phyloP scores from a whole-genome alignment of 2,329 filamentous ascomycete genomes.

The Epichloe coenophiala region DNA sequence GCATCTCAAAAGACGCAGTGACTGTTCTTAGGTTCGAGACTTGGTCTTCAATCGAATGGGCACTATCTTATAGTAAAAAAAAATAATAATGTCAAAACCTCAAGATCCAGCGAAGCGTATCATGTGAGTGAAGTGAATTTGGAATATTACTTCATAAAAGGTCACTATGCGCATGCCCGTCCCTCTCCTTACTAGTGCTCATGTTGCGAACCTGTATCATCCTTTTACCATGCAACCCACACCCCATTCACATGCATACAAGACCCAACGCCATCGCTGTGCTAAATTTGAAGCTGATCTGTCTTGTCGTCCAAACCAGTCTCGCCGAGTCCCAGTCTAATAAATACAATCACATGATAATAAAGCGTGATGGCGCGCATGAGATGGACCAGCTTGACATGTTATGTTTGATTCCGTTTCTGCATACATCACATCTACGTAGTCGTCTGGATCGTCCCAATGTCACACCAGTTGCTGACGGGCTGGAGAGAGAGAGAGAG shows the following conservation, averaged over 20 bases:
- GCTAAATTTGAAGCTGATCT: conserved; percentile 10
- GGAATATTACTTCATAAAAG: no score
- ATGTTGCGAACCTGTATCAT: not conserved
- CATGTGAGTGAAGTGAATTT: no score
- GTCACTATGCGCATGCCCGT: not conserved
- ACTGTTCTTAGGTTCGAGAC: no score
- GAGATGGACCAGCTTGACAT: not conserved
- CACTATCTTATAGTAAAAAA: no score
- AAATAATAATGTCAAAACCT: no score
- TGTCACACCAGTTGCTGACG: conserved; percentile 55
- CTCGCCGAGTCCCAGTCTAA: not conserved
- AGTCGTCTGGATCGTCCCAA: conserved; percentile 21
- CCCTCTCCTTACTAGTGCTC: not conserved
- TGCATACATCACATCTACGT: not conserved
- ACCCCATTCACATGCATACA: not conserved
- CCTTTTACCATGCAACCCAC: not conserved
- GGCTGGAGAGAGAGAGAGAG: conserved; percentile 26
- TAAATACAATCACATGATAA: not conserved
- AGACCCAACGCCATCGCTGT: conserved; percentile 21
- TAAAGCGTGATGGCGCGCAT: not conserved
- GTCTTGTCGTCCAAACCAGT: conserved; percentile 6
- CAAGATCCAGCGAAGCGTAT: no score
- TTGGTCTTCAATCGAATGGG: no score
- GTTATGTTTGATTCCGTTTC: not conserved
- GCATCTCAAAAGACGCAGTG: no score